Evolutionary conservation across 2,329 filamentous ascomycete species (phyloP).

Genomic region (Thielaviopsis punctulata): DNA sequence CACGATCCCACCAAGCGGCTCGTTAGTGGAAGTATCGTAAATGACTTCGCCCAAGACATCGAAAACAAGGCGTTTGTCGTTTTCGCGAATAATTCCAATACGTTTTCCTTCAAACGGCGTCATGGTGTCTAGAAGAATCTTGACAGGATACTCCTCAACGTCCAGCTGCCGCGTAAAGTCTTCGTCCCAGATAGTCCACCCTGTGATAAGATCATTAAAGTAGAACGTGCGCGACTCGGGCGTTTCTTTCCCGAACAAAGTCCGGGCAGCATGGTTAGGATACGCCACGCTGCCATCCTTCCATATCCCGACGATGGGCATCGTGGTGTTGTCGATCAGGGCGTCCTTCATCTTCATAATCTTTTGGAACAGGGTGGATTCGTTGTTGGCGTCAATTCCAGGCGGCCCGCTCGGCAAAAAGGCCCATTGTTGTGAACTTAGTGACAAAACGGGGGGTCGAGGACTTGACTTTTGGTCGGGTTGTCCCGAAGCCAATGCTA

Average conservation of each 20-base stretch:
- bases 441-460: constrained; percentile 18
- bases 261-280: constrained; percentile 48
- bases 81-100: constrained; percentile 42
- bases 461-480: no score
- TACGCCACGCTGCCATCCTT: constrained; percentile 59
- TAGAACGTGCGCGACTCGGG: constrained; percentile 18
- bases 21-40: constrained; percentile 46
- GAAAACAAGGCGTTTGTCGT: constrained; percentile 37
- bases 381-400: constrained; percentile 33
- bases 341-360: constrained; percentile 61
- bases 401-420: constrained; percentile 44
- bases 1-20: constrained; percentile 57
- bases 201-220: constrained; percentile 35
- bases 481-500: constrained; percentile 32
- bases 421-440: background rate
- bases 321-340: constrained; percentile 54
- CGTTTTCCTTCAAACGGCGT: constrained; percentile 40
- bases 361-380: constrained; percentile 54
- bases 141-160: constrained; percentile 47
- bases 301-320: constrained; percentile 68
- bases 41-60: constrained; percentile 53
- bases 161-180: constrained; percentile 45
- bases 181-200: constrained; percentile 46
- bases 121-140: constrained; percentile 43
- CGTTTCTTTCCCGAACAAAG: constrained; percentile 28